Evolutionary conservation across 768 basidiomycete species (phyloP), one percentile per base, ranked within the genome.

Genomic region (Russula olivacea): DNA sequence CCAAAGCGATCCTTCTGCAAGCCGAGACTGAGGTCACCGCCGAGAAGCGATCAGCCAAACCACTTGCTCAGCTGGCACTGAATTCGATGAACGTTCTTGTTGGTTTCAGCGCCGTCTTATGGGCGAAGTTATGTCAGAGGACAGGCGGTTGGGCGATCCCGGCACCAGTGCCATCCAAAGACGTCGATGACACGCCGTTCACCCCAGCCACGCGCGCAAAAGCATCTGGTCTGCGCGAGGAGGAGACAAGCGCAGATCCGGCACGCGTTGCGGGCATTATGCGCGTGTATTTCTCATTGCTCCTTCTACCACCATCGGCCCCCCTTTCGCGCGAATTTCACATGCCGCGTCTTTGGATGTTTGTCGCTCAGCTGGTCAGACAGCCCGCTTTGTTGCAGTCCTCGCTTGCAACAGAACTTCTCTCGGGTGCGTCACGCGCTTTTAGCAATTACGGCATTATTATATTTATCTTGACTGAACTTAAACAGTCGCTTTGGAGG

Each of bases 1-100:
- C 92, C 52, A 98, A 98, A 71, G 78, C 85, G 19, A 86, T 98
- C 64, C 80, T 98, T 49, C 80, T 90, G 38, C 96, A 98, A 76
- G 94, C 94, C 19, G 94, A 97, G 76, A 89, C 87, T 0, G 96
- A 98, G 74, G 91, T 96, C 10, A 84, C 89, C 1, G 93, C 94
- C 2, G 91, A 95, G 74, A 86, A 89, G 69, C 84, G 85, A 34
- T 88, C 89, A 25, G 94, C 93, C 0, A 78, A 81, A 41, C 96
- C 96, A 0, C 81, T 99, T 25, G 91, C 90, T 0, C 81, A 83
- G 36, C 83, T 97, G 12, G 75, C 90, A 3, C 80, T 88, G 65
- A 85, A 82, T 65, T 79, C 98, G 34, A 80, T 93, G 58, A 69
- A 68, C 15, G 71, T 81, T 0, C 74, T 85, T 3, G 77, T 79